Base-by-base conservation (phyloP, 2,329 filamentous ascomycete genomes). In the Cladosporium sp. region DNA sequence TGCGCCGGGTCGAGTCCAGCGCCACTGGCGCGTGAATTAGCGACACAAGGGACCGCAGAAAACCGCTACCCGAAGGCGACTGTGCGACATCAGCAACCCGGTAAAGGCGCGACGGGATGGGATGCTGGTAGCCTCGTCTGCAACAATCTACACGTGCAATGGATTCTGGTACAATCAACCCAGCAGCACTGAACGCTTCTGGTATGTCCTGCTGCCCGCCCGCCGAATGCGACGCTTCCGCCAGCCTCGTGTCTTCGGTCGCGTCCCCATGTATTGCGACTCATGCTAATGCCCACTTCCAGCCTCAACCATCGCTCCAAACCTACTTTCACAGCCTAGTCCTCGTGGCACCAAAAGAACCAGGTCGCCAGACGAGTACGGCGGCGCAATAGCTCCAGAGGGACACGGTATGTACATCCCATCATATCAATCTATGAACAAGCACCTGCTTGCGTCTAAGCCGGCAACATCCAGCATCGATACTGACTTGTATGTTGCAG, bases 111-210 rank as follows among this genome's bases (percentile, higher is more conserved):
- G 65, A 66, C 72, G 74, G 71, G 74, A 74, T 75, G 75, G 76
- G 75, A 77, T 77, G 75, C 74, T 77, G 71, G 75, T 72, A 71
- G 68, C 70, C 68, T 71, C 71, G 67, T 67, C 71, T 70, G 71
- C 73, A 67, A 59, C 51, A 34, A 62, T 34, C 49, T 57, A 67
- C 70, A 49, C 58, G 52, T 66, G 65, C 65, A 62, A 83, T 85
- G 74, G 90, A 91, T 79, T 90, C 90, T 84, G 91, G 90, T 78
- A 96, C 92, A 77, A 95, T 96, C 85, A 92, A 96, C 85, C 92
- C 92, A 78, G 92, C 92, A 76, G 91, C 90, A 71, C 86, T 96
- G 83, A 92, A 90, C 82, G 89, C 89, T 78, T 83, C 88, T 83
- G 88, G 91, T 94, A 88, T 72, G 76, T 71, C 44, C 64, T 66